Conservation (phyloP, 805 yeast species). For the Lipomyces kockii region DNA sequence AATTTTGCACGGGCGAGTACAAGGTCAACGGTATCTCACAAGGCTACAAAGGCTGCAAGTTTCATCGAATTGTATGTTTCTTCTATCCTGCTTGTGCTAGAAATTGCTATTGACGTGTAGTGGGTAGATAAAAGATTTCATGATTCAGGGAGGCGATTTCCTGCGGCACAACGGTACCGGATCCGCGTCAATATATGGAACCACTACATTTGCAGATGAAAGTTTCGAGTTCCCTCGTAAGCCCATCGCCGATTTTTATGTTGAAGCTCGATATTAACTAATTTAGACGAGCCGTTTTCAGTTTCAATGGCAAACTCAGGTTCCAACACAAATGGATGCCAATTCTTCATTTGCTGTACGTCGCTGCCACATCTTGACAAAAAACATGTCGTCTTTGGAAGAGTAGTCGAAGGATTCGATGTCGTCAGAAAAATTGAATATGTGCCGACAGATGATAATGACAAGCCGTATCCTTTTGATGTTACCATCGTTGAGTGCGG, state of each 20-base stretch:
- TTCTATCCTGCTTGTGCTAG: background rate
- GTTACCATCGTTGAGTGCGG: conserved; percentile 47
- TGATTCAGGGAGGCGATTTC: conserved; percentile 58
- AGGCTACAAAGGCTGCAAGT: conserved; percentile 49
- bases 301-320: conserved; percentile 68
- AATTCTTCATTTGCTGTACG: conserved; percentile 55
- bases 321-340: conserved; percentile 65
- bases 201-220: conserved; percentile 53
- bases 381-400: conserved; percentile 57
- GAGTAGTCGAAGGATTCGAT: conserved; percentile 52
- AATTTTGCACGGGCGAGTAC: conserved; percentile 58
- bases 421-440: conserved; percentile 44
- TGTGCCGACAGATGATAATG: conserved; percentile 45
- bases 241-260: conserved; percentile 5
- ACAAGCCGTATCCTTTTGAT: conserved; percentile 43
- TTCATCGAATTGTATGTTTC: conserved; percentile 33
- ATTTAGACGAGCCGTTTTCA: conserved; percentile 48
- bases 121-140: conserved; percentile 48
- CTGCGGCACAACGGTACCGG: conserved; percentile 54
- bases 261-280: background rate
- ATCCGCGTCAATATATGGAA: conserved; percentile 50
- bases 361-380: conserved; percentile 50
- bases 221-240: conserved; percentile 46
- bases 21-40: conserved; percentile 48
- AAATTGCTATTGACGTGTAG: background rate